These are phyloP conservation scores for Elsinoe necatrix DNA, from an alignment of 2,329 filamentous ascomycete species.

Conservation along the genomic window DNA sequence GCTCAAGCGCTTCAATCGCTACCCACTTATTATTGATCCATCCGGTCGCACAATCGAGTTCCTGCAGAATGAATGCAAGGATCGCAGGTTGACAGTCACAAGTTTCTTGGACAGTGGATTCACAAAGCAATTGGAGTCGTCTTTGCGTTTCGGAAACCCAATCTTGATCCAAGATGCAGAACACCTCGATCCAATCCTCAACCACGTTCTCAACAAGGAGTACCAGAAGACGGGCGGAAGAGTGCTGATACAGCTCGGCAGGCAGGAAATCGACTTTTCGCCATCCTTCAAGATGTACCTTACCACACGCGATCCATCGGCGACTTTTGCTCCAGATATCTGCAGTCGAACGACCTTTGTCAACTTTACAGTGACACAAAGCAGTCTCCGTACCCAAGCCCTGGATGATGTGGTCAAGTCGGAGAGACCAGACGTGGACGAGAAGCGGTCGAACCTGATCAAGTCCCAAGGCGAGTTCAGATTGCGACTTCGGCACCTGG, in stretches of 20 bases:
- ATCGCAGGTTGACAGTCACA: constrained; percentile 86
- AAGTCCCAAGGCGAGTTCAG: constrained; percentile 99
- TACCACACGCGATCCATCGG: constrained; percentile 91
- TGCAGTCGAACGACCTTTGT: constrained; percentile 98
- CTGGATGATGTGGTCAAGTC: constrained; percentile 96
- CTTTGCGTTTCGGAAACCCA: constrained; percentile 92
- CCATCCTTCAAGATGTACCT: constrained; percentile 92
- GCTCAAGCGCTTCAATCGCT: constrained; percentile 94
- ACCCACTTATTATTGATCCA: constrained; percentile 95
- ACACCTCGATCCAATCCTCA: constrained; percentile 91
- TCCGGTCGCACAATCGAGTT: constrained; percentile 93
- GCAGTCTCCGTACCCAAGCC: constrained; percentile 95
- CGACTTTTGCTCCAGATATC: constrained; percentile 89
- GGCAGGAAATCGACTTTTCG: constrained; percentile 98
- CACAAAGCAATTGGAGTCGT: constrained; percentile 94
- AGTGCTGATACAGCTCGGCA: constrained; percentile 95
- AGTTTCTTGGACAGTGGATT: constrained; percentile 98
- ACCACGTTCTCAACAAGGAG: constrained; percentile 98
- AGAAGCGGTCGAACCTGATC: constrained; percentile 91
- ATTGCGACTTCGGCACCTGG: constrained; percentile 89
- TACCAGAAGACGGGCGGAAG: constrained; percentile 97
- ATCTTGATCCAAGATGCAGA: constrained; percentile 98
- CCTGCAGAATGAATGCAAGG: constrained; percentile 86
- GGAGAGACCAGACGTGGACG: constrained; percentile 93
- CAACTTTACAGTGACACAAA: constrained; percentile 98